A percentile compares a stretch with the other conserved stretches of the same genome.
These are phyloP conservation scores for Chaetomidium leptoderma DNA, from an alignment of 495 filamentous ascomycete species.

Conservation along the genomic window DNA sequence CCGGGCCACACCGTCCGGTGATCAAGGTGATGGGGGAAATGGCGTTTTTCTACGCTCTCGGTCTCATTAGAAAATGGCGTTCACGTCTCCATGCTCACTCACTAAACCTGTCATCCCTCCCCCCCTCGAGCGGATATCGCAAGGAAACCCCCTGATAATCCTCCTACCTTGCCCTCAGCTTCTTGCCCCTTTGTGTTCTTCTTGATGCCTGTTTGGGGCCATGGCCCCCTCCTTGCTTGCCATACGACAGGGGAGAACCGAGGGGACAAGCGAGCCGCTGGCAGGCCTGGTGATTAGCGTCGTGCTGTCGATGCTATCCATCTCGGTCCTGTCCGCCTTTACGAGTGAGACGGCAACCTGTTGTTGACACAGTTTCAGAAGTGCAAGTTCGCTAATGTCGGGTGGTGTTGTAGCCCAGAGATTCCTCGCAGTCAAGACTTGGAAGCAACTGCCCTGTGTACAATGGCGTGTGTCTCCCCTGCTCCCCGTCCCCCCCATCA, in stretches of 20 bases:
- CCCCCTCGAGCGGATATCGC: too few species aligned
- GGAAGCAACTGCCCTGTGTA: conserved; percentile 44
- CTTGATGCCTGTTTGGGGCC: not conserved
- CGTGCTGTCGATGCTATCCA: conserved; percentile 40
- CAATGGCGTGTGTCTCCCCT: conserved; percentile 41
- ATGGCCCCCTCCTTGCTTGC: conserved; percentile 18
- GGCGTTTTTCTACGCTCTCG: too few species aligned
- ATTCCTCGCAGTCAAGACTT: conserved; percentile 36
- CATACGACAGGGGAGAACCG: conserved; percentile 1
- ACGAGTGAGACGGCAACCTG: conserved; percentile 35
- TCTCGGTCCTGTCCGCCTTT: conserved; percentile 43
- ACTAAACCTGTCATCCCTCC: too few species aligned
- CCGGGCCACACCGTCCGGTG: not conserved
- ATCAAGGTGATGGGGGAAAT: not conserved
- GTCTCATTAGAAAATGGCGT: not conserved
- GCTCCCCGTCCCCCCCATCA: not conserved
- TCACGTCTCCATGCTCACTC: too few species aligned
- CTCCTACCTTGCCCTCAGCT: too few species aligned
- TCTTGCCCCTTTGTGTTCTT: too few species aligned
- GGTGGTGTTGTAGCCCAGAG: conserved; percentile 31
- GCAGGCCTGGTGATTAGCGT: conserved; percentile 41
- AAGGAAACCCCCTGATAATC: too few species aligned
- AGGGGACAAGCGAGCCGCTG: conserved; percentile 25
- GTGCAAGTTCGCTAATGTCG: not conserved
- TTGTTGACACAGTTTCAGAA: not conserved